phyloP scores from a whole-genome alignment of 2,329 filamentous ascomycete genomes.

The Arthrobotrys entomopaga region DNA sequence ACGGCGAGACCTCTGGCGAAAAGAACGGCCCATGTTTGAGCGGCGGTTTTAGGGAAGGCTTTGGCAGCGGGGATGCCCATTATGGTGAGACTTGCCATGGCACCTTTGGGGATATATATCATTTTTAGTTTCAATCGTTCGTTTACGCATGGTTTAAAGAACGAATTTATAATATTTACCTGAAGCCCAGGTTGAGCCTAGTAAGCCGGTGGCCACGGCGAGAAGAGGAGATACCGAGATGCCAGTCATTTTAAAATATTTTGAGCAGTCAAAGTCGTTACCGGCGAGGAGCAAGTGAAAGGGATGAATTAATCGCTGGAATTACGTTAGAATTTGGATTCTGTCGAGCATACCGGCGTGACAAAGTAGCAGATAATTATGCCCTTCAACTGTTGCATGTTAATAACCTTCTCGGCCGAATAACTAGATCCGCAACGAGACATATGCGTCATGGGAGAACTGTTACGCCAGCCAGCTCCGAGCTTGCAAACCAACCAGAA shows the following conservation, averaged over 20 bases:
- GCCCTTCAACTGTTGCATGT: too few species aligned
- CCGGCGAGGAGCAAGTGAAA: too few species aligned
- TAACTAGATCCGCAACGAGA: too few species aligned
- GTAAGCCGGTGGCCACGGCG: slow-evolving; percentile 22
- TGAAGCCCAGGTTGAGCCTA: slow-evolving; percentile 19
- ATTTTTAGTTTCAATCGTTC: background rate
- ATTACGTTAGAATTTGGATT: too few species aligned
- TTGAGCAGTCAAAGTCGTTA: too few species aligned
- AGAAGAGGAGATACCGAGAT: slow-evolving; percentile 29
- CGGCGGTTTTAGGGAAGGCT: slow-evolving; percentile 4
- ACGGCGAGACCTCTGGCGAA: background rate
- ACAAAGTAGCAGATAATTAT: too few species aligned
- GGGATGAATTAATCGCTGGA: too few species aligned
- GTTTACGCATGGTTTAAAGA: slow-evolving; percentile 13
- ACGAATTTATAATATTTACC: background rate
- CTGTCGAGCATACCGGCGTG: too few species aligned
- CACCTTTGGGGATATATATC: background rate
- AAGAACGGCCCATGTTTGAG: slow-evolving; percentile 1
- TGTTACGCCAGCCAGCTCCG: too few species aligned
- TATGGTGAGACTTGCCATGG: slow-evolving; percentile 10
- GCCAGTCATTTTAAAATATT: slow-evolving; percentile 2
- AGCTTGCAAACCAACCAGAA: too few species aligned
- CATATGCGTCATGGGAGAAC: too few species aligned
- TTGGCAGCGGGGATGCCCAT: background rate
- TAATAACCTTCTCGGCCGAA: too few species aligned